Conservation (phyloP, 2,329 filamentous ascomycete genomes). For the Aspergillus phoenicis region DNA sequence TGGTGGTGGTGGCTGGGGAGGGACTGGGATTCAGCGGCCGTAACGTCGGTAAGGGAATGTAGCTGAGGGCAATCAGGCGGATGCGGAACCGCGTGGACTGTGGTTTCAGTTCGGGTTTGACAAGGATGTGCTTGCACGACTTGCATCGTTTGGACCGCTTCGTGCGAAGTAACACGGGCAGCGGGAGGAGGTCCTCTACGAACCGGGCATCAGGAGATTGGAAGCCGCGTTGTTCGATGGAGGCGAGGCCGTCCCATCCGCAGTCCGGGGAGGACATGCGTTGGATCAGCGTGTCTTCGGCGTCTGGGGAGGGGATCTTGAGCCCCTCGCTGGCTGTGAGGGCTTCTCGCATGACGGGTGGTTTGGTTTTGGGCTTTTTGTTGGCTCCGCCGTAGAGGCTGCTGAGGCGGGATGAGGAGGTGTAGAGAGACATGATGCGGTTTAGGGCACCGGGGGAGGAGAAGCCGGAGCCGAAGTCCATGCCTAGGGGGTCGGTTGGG, state of each 20-base stretch:
- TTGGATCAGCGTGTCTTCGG: conserved; percentile 62
- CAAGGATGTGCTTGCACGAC: conserved; percentile 89
- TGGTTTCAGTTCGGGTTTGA: conserved; percentile 90
- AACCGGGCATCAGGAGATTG: conserved; percentile 61
- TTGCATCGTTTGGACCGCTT: conserved; percentile 94
- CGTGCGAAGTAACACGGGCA: conserved; percentile 80
- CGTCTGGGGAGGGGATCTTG: conserved; percentile 60
- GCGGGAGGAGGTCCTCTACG: conserved; percentile 73
- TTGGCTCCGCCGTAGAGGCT: conserved; percentile 54
- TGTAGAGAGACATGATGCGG: conserved; percentile 90
- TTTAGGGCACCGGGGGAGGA: conserved; percentile 79
- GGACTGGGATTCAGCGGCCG: conserved; percentile 59
- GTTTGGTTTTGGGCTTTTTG: conserved; percentile 68
- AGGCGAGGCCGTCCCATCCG: conserved; percentile 67
- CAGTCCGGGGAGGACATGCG: conserved; percentile 55
- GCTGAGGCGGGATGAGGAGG: conserved; percentile 56
- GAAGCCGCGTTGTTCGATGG: conserved; percentile 54
- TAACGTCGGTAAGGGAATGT: conserved; percentile 77
- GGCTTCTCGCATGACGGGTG: conserved; percentile 79
- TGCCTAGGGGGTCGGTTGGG: conserved; percentile 56
- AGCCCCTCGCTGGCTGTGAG: conserved; percentile 71
- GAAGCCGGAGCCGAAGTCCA: conserved; percentile 51
- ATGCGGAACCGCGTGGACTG: conserved; percentile 89
- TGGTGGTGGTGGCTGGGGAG: conserved; percentile 20
- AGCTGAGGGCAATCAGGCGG: conserved; percentile 81